Conservation (phyloP, 1,284 basidiomycete species). For the Malassezia yamatoensis region DNA sequence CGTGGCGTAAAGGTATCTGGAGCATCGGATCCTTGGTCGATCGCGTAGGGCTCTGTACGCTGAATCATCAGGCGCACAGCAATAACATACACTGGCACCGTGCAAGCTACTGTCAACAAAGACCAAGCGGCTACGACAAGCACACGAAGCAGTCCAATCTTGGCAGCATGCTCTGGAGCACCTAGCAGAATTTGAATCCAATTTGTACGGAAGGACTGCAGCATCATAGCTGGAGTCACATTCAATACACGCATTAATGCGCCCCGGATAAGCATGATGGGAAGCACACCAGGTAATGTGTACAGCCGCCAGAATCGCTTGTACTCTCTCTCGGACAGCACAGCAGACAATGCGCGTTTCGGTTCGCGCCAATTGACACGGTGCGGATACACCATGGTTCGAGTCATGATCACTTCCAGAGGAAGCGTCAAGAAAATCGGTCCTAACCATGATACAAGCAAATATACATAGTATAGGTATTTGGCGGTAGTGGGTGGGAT, state of each 20-base stretch:
- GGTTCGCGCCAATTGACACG: constrained; percentile 26
- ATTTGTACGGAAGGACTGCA: constrained; percentile 20
- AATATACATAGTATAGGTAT: background rate
- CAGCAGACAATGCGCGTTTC: constrained; percentile 27
- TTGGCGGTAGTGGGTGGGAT: background rate
- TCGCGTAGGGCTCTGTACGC: constrained; percentile 27
- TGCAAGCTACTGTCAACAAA: constrained; percentile 25
- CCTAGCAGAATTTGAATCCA: constrained; percentile 21
- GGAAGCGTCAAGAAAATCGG: constrained; percentile 23
- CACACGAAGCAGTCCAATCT: constrained; percentile 8
- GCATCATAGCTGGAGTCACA: constrained; percentile 21
- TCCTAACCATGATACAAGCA: constrained; percentile 4
- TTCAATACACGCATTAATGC: constrained; percentile 30
- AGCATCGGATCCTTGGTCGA: constrained; percentile 24
- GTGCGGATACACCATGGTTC: constrained; percentile 37
- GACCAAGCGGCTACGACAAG: constrained; percentile 33
- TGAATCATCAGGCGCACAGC: constrained; percentile 40
- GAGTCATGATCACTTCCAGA: constrained; percentile 34
- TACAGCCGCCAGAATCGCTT: constrained; percentile 40
- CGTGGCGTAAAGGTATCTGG: constrained; percentile 2
- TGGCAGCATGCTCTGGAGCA: constrained; percentile 20
- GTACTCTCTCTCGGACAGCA: constrained; percentile 34
- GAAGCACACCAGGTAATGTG: constrained; percentile 30
- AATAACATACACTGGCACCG: constrained; percentile 37
- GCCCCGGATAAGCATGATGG: constrained; percentile 31